Conservation (phyloP, 257 asterid species). For the Nyctanthes arbortristis region DNA sequence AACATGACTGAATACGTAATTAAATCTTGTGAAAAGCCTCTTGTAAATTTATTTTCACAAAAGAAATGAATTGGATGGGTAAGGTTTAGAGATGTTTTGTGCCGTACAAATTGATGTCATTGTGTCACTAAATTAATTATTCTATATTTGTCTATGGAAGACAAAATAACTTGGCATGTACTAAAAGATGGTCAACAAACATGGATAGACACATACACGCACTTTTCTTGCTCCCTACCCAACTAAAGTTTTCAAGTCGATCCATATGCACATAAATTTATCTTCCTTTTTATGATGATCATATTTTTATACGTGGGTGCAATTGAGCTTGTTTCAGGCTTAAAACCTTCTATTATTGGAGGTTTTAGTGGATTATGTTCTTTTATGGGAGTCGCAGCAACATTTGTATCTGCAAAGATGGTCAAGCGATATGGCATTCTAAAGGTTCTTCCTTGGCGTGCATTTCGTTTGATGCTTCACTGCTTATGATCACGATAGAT, state of each 20-base stretch:
- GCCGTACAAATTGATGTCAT: conserved; percentile 6
- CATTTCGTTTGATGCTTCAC: neutral
- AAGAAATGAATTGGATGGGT: neutral
- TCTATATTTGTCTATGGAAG: no score
- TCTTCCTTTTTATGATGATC: neutral
- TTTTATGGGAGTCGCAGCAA: conserved; percentile 90
- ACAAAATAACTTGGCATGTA: no score
- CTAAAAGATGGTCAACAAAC: conserved; percentile 6
- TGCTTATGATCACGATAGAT: conserved; percentile 1
- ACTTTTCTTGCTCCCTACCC: neutral
- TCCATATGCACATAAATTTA: neutral
- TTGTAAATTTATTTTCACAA: neutral
- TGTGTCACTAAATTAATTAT: neutral
- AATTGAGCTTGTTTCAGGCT: conserved; percentile 53
- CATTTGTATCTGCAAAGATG: conserved; percentile 81
- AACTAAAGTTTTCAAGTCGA: no score
- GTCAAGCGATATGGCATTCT: conserved; percentile 74
- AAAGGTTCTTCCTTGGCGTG: conserved; percentile 46
- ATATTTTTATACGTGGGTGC: conserved; percentile 12
- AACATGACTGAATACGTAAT: neutral
- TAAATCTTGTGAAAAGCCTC: neutral
- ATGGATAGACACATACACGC: neutral
- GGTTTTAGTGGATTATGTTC: conserved; percentile 92
- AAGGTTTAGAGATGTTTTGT: neutral
- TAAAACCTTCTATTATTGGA: conserved; percentile 87